A percentile compares a stretch with the other conserved stretches of the same genome.
phyloP scores from a whole-genome alignment of 768 basidiomycete genomes.

The Coprinopsis strossmayeri region DNA sequence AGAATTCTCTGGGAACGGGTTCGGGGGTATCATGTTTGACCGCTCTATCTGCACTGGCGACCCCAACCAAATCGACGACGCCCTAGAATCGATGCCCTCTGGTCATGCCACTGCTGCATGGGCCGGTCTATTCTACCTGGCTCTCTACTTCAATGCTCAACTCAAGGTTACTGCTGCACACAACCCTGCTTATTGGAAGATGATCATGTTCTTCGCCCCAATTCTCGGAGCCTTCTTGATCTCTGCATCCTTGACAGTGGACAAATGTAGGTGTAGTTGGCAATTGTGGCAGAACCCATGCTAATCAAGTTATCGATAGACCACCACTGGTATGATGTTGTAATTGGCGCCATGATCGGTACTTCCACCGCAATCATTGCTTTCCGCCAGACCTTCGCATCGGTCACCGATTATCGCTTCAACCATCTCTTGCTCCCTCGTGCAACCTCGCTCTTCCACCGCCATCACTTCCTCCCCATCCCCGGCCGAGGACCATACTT shows the following conservation, averaged over 20 bases:
- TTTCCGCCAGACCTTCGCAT: conserved; percentile 48
- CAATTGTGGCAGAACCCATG: background rate
- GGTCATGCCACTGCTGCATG: conserved; percentile 55
- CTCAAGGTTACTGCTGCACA: conserved; percentile 53
- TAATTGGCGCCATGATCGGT: conserved; percentile 46
- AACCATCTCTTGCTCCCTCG: conserved; percentile 51
- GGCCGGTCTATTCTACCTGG: conserved; percentile 43
- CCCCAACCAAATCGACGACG: conserved; percentile 46
- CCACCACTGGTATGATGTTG: conserved; percentile 53
- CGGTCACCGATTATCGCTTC: conserved; percentile 49
- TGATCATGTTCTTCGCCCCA: conserved; percentile 50
- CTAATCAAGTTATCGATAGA: conserved; percentile 7
- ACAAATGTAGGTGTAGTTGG: conserved; percentile 43
- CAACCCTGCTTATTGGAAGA: conserved; percentile 60
- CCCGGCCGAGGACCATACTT: conserved; percentile 23
- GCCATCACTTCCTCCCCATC: no score
- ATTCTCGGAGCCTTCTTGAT: conserved; percentile 50
- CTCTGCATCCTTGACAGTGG: conserved; percentile 48
- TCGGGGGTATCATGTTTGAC: conserved; percentile 43
- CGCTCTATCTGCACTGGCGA: conserved; percentile 51
- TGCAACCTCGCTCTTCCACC: conserved; percentile 29
- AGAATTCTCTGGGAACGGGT: conserved; percentile 35
- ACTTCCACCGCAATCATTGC: conserved; percentile 40
- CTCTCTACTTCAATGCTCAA: conserved; percentile 45
- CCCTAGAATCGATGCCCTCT: conserved; percentile 49